A percentile compares a stretch with the other conserved stretches of the same genome.
Conservation (phyloP, 306 rosid species). For the Hylodesmum podocarpum region DNA sequence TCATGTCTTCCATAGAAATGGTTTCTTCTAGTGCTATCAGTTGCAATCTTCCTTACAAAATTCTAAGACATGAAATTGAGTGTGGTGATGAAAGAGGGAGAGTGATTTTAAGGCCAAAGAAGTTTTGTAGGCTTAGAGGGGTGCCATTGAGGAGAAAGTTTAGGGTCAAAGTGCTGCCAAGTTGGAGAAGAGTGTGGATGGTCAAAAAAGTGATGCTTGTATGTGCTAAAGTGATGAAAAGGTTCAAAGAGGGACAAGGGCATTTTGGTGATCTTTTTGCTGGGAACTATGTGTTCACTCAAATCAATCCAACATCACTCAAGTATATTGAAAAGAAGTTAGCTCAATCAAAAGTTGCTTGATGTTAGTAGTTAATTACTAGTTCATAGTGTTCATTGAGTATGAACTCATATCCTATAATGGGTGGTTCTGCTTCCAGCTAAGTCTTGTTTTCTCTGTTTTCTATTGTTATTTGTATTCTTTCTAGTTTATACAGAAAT, state of each 20-base stretch:
- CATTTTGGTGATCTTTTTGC: constrained; percentile 9
- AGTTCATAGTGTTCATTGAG: background rate
- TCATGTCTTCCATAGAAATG: constrained; percentile 31
- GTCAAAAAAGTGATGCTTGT: constrained; percentile 16
- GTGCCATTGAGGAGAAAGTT: constrained; percentile 40
- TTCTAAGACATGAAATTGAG: constrained; percentile 22
- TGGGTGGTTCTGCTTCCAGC: background rate
- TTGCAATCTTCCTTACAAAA: constrained; percentile 43
- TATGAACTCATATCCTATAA: background rate
- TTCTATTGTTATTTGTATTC: background rate
- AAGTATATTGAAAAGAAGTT: constrained; percentile 2
- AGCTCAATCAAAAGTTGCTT: background rate
- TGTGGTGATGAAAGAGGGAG: constrained; percentile 25
- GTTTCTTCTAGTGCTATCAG: background rate
- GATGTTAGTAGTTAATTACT: background rate
- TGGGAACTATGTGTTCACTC: constrained; percentile 12
- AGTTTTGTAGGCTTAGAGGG: constrained; percentile 38
- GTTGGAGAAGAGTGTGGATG: constrained; percentile 46
- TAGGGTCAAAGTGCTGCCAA: constrained; percentile 44
- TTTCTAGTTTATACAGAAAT: background rate
- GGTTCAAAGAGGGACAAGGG: background rate
- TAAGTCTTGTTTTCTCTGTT: background rate
- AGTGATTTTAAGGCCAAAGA: constrained; percentile 29
- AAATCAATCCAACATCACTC: constrained; percentile 4
- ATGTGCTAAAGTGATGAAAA: background rate